Evolutionary conservation across 2,329 filamentous ascomycete genomes (phyloP), one percentile per base, ranked within the genome.

Genomic region (Fusarium brevicatenulatum): DNA sequence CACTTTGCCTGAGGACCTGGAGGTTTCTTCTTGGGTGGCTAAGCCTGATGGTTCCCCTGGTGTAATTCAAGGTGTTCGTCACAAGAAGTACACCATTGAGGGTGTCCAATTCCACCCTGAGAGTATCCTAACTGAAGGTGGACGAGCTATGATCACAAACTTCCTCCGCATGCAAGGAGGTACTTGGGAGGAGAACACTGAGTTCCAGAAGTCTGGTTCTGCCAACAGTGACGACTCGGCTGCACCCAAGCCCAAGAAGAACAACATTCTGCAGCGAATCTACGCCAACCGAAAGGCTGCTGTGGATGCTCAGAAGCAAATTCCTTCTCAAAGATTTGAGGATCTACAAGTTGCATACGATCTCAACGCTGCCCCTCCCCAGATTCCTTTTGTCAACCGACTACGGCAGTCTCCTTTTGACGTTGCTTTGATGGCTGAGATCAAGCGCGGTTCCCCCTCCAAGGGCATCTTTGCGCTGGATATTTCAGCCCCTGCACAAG

Each of bases 51-150:
- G 91, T 57, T 90, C 90, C 36, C 94, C 93, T 73, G 93, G 93
- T 36, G 91, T 98, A 67, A 99, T 99, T 76, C 98, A 98, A 92
- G 96, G 96, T 52, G 93, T 99, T 50, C 91, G 96, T 50, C 96
- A 99, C 85, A 97, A 95, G 85, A 90, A 96, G 79, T 93, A 92
- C 78, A 89, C 93, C 4, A 88, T 98, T n/a, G 96, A 99, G 82
- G 96, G 95, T 44, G 96, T 99, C 21, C 96, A 99, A 80, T 99
- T 98, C 77, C 96, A 99, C 77, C 96, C 96, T 0, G 96, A 99
- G 83, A 98, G 95, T 81, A 99, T 99, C 65, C 85, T 99, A 57
- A 98, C 95, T 1, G 94, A 93, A 50, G 91, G 96, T 66, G 96
- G 97, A 7, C 91, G 95, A 40, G 84, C 89, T 40, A 98, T 99